Base-by-base conservation (phyloP, 129 eudicot species). In the Glebionis coronaria region DNA sequence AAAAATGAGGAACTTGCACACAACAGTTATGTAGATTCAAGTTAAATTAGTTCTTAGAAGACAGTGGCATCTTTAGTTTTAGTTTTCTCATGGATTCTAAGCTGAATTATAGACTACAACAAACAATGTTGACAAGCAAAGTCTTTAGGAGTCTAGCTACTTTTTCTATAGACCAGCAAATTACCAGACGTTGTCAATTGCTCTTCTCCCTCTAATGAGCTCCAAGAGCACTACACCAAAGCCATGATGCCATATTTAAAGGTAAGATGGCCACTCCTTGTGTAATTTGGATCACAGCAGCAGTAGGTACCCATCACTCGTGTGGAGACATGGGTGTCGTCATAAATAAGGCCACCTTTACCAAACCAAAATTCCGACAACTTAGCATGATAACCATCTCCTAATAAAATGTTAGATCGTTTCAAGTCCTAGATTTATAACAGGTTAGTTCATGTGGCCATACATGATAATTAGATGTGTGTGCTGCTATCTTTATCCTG, bases 301-400 rank as follows among this genome's bases (percentile, higher is more conserved):
- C 98, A 95, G 13, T 92, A 92, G 4, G 98, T 92, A 60, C 98
- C 98, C 98, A 88, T 92, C 75, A 92, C 98, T 57, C 96, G 79
- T 38, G 96, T 93, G 14, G 95, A 93, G 42, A 88, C 98, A 81
- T 93, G 98, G 40, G 98, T 93, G 61, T 93, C 67, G 51, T 88
- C 96, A 12, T 96, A 96, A 6, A 74, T 69, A 12, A 96, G 98
- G 49, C 96, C 73, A 88, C 91, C 73, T 88, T 88, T 51, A 96
- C 98, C 76, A 92, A 68, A 23, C 96, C 98, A 65, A 92, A 92
- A 84, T n/a, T 92, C 96, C 10, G 98, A 92, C 35, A 92, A 67
- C 72, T 92, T 92, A 10, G 96, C 80, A 78, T 88, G 85, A 77
- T 78, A 86, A 10, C 70, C 96, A 59, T 86, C 89, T 15, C 86